Percentiles rank a stretch among this genome's conserved stretches.
These are phyloP conservation scores for Harringtonia lauricola DNA, from an alignment of 2,329 filamentous ascomycete genomes.

Conservation along the genomic window DNA sequence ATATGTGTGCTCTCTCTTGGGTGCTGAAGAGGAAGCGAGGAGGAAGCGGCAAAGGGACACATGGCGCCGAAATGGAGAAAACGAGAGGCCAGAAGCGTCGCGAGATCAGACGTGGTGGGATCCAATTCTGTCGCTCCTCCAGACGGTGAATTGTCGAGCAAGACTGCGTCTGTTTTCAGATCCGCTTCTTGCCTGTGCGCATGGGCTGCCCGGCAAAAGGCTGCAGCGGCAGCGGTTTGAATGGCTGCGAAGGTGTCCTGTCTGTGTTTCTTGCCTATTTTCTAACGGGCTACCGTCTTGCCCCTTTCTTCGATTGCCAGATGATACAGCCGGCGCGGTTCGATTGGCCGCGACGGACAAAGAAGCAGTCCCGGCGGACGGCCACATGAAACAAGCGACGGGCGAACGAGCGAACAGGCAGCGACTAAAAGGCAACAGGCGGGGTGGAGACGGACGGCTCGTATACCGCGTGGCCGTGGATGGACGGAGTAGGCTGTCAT, in stretches of 20 bases:
- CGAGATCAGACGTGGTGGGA: no score
- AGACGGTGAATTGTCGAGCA: no score
- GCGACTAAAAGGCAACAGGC: no score
- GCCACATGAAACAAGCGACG: constrained; percentile 21
- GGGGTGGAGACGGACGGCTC: no score
- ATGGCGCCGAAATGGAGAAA: no score
- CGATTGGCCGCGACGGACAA: constrained; percentile 12
- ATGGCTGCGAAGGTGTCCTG: constrained; percentile 9
- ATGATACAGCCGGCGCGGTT: background rate
- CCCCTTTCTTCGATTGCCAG: constrained; percentile 8
- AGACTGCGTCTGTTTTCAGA: background rate
- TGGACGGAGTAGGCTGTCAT: no score
- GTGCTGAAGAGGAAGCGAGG: background rate
- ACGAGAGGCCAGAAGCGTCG: no score
- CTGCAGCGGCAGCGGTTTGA: constrained; percentile 13
- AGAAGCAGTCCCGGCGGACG: constrained; percentile 10
- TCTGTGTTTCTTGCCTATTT: no score
- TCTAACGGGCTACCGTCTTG: no score
- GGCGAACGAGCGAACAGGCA: constrained; percentile 5
- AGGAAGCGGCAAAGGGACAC: background rate
- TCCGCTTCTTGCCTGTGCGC: constrained; percentile 41
- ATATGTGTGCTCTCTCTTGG: background rate
- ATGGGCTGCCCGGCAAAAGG: constrained; percentile 10
- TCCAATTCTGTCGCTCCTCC: no score
- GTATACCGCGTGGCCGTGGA: no score